Percentiles rank a stretch among this genome's conserved stretches.
Evolutionary conservation across 2,329 filamentous ascomycete genomes (phyloP).

Genomic region (Metarhizium rileyi): DNA sequence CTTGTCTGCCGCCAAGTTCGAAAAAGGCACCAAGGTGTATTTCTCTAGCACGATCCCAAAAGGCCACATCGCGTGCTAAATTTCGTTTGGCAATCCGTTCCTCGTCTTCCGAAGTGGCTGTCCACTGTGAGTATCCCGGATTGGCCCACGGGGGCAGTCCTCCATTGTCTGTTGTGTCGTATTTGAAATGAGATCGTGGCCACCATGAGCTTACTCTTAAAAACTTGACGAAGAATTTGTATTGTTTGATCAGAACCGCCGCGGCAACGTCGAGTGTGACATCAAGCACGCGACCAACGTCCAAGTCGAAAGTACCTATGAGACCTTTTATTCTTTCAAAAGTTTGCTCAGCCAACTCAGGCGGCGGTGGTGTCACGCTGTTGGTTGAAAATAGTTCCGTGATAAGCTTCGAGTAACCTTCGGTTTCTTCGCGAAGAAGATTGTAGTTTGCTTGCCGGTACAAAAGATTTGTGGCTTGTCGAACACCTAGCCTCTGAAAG

Average conservation of each 20-base stretch:
- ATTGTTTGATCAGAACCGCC: conserved; percentile 84
- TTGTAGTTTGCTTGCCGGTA: conserved; percentile 98
- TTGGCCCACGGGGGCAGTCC: conserved; percentile 81
- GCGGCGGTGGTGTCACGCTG: conserved; percentile 60
- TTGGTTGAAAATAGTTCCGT: conserved; percentile 92
- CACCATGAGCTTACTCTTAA: conserved; percentile 93
- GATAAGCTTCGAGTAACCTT: conserved; percentile 92
- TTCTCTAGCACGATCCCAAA: conserved; percentile 73
- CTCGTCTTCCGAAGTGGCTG: conserved; percentile 59
- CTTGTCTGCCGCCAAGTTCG: conserved; percentile 67
- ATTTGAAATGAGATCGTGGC: conserved; percentile 54
- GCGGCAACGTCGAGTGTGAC: conserved; percentile 94
- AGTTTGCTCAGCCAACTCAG: conserved; percentile 69
- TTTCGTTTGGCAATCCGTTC: conserved; percentile 45
- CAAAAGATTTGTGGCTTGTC: conserved; percentile 83
- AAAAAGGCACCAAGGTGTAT: conserved; percentile 79
- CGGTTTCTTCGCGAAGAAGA: conserved; percentile 84
- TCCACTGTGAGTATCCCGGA: conserved; percentile 57
- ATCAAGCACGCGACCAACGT: conserved; percentile 89
- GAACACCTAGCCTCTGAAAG: conserved; percentile 73
- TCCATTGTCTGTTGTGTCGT: conserved; percentile 35
- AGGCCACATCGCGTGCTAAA: conserved; percentile 57
- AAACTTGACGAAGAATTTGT: conserved; percentile 89
- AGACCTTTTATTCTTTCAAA: conserved; percentile 90
- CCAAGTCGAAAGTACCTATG: conserved; percentile 93